A percentile compares a stretch with the other conserved stretches of the same genome.
Evolutionary conservation across 2,329 filamentous ascomycete genomes (phyloP).

Genomic region (Colletotrichum agaves): DNA sequence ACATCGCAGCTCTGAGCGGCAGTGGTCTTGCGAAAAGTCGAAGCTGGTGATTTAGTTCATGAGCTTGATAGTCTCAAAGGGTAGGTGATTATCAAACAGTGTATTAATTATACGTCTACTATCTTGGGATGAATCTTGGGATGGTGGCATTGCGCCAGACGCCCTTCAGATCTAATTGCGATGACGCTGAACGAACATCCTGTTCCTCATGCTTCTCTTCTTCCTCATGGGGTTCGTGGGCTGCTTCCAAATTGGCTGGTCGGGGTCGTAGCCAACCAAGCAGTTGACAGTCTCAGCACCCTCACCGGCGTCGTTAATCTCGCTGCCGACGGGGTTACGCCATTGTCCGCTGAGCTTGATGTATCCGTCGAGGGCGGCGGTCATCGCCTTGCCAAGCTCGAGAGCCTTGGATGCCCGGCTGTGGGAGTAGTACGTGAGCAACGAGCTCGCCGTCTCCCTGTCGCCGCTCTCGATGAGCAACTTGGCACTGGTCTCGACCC

Average conservation of each 20-base stretch:
- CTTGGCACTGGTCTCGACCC: constrained; percentile 41
- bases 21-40: too few relatives aligned
- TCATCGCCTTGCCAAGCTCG: constrained; percentile 39
- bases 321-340: constrained; percentile 42
- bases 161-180: background rate
- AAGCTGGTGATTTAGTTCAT: too few relatives aligned
- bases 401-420: constrained; percentile 40
- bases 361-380: constrained; percentile 41
- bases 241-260: constrained; percentile 40
- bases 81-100: too few relatives aligned
- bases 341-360: constrained; percentile 42
- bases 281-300: constrained; percentile 49
- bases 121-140: too few relatives aligned
- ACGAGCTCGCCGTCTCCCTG: constrained; percentile 36
- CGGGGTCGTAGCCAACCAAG: constrained; percentile 45
- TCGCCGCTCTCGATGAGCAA: constrained; percentile 38
- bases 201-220: constrained; percentile 9
- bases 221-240: constrained; percentile 17
- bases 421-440: constrained; percentile 42
- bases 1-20: too few relatives aligned
- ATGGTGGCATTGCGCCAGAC: too few relatives aligned
- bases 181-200: constrained; percentile 17
- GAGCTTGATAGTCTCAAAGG: too few relatives aligned
- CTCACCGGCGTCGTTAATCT: constrained; percentile 47
- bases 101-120: too few relatives aligned